Base-by-base conservation (phyloP, 345 rosid genomes). In the Camelina sativa region DNA sequence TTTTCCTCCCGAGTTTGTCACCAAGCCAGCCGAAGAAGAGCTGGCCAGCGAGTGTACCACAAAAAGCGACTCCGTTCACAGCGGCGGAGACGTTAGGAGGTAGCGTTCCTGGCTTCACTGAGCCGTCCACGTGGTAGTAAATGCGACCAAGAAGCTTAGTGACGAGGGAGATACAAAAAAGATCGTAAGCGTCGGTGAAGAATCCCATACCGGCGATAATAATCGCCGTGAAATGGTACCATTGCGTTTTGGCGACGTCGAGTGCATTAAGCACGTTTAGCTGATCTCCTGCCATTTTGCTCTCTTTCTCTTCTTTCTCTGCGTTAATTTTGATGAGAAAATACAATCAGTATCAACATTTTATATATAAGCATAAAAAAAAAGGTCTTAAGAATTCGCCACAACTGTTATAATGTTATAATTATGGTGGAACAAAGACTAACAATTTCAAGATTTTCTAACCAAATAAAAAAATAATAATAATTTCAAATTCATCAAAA, bases 1-100 rank as follows among this genome's bases (percentile, higher is more conserved):
- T 86, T 75, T 88, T 90, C 48, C 96, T 69, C 46, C 96, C 96
- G 76, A 88, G 54, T 59, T 88, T 90, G 56, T 90, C 91, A 28
- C 96, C 93, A 37, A 88, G 96, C 93, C 96, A 90, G 6, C 96
- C 96, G 19, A 90, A 89, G 75, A 89, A 89, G 56, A 89, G 90
- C 76, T 89, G 96, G 2, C 96, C 92, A 0, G 87, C 68, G 5
- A 90, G 84, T 12, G 92, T 88, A 34, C 92, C 96, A 5, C 85
- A 78, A 66, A 90, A 86, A 0, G 96, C 93, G 1, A 90, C 96
- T 6, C 96, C 91, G 47, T 88, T 90, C 28, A 90, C 93, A 2
- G 96, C 88, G 2, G 93, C 89, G 0, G 96, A 69, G 11, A 90
- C 91, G 62, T 85, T 88, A 22, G 93, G 90, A 54, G 96, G 96